phyloP scores from a whole-genome alignment of 1,284 basidiomycete genomes.

The Boletus sp. region DNA sequence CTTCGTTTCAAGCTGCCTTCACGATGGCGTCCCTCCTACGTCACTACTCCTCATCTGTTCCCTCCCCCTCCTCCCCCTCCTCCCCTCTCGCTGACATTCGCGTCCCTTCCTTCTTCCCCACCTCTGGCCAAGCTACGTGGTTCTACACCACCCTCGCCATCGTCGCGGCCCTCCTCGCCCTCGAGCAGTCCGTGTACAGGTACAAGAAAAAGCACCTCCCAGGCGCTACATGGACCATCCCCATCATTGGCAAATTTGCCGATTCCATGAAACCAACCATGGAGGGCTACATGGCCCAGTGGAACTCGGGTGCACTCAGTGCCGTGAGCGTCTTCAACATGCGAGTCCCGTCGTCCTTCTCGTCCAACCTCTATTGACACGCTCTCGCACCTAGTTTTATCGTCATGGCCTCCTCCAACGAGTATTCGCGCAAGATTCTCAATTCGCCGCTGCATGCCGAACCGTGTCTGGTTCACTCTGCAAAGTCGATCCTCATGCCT shows the following conservation, averaged over 20 bases:
- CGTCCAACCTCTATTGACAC: constrained; percentile 14
- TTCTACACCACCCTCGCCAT: constrained; percentile 67
- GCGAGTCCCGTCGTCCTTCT: constrained; percentile 49
- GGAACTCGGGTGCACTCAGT: constrained; percentile 84
- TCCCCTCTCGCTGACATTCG: constrained; percentile 48
- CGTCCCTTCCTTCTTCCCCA: constrained; percentile 47
- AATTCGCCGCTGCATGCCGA: constrained; percentile 90
- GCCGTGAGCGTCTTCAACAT: constrained; percentile 96
- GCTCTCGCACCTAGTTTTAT: constrained; percentile 71
- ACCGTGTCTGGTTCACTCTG: constrained; percentile 93
- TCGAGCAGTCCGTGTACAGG: constrained; percentile 87
- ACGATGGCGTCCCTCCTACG: constrained; percentile 43
- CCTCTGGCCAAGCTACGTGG: constrained; percentile 52
- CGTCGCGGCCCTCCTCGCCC: constrained; percentile 64
- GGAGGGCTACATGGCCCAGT: constrained; percentile 88
- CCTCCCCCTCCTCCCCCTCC: constrained; percentile 46
- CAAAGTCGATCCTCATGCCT: constrained; percentile 84
- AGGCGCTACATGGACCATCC: constrained; percentile 90
- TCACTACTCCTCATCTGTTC: constrained; percentile 43
- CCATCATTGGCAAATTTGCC: constrained; percentile 91
- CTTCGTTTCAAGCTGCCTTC: neutral
- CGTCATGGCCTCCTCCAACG: constrained; percentile 93
- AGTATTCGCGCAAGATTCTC: constrained; percentile 90
- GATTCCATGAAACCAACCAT: constrained; percentile 89
- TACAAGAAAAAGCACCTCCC: constrained; percentile 88